These are phyloP conservation scores for Lentinula novae-zelandiae DNA, from an alignment of 1,284 basidiomycete genomes.

Conservation along the genomic window DNA sequence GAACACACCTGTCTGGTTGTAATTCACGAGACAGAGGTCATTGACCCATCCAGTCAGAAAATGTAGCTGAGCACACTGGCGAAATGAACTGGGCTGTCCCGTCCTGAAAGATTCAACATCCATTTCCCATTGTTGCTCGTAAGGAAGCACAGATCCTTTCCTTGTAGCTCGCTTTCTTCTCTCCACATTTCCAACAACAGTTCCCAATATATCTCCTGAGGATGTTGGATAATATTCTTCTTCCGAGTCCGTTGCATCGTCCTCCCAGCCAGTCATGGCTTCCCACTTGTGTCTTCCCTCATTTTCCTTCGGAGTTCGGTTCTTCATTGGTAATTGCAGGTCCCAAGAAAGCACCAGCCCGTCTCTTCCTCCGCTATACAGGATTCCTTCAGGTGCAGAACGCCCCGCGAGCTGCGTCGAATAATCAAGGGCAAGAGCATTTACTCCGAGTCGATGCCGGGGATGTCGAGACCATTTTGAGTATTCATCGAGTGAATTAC, in stretches of 20 bases:
- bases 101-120: slow-evolving; percentile 48
- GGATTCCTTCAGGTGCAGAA: slow-evolving; percentile 76
- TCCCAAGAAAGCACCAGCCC: slow-evolving; percentile 93
- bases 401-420: slow-evolving; percentile 71
- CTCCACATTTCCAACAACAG: slow-evolving; percentile 44
- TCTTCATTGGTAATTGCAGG: slow-evolving; percentile 66
- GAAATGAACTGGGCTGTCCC: slow-evolving; percentile 57
- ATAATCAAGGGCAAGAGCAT: slow-evolving; percentile 82
- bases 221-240: slow-evolving; percentile 47
- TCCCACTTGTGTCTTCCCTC: slow-evolving; percentile 27
- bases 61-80: slow-evolving; percentile 83
- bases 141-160: slow-evolving; percentile 40
- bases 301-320: slow-evolving; percentile 18
- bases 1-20: slow-evolving; percentile 79
- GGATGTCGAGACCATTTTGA: slow-evolving; percentile 46
- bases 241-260: slow-evolving; percentile 64
- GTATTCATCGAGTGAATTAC: slow-evolving; percentile 18
- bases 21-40: slow-evolving; percentile 89
- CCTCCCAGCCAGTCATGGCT: slow-evolving; percentile 79
- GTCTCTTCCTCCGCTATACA: slow-evolving; percentile 85
- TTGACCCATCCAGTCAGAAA: slow-evolving; percentile 87
- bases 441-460: slow-evolving; percentile 83
- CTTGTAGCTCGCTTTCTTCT: slow-evolving; percentile 29
- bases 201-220: slow-evolving; percentile 74
- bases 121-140: slow-evolving; percentile 78